Evolutionary conservation across 768 basidiomycete genomes (phyloP).

Genomic region (Royoungia palumana): DNA sequence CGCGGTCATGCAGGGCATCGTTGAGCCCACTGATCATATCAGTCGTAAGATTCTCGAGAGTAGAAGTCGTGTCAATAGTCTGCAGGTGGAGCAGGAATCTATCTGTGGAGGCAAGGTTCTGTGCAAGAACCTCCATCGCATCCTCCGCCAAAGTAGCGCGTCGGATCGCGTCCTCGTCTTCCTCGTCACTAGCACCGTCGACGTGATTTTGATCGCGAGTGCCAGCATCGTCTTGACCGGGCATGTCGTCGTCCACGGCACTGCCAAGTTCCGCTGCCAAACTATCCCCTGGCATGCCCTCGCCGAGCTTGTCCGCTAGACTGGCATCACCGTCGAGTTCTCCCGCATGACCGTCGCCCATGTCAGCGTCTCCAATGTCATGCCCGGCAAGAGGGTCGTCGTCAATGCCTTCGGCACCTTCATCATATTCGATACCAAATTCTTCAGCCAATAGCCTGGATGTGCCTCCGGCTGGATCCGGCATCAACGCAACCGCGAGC

Average conservation of each 20-base stretch:
- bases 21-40: slow-evolving; percentile 76
- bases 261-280: slow-evolving; percentile 25
- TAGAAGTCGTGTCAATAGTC: slow-evolving; percentile 51
- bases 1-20: slow-evolving; percentile 71
- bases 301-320: slow-evolving; percentile 44
- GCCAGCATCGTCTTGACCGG: slow-evolving; percentile 9
- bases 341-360: slow-evolving; percentile 32
- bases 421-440: slow-evolving; percentile 87
- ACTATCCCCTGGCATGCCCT: slow-evolving; percentile 13
- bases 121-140: slow-evolving; percentile 68
- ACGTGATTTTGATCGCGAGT: slow-evolving; percentile 9
- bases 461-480: slow-evolving; percentile 68
- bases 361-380: slow-evolving; percentile 25
- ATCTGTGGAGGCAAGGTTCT: slow-evolving; percentile 74
- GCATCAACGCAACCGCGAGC: slow-evolving; percentile 82
- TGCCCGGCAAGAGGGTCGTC: slow-evolving; percentile 24
- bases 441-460: slow-evolving; percentile 82
- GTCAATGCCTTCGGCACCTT: slow-evolving; percentile 79
- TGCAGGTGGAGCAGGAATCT: slow-evolving; percentile 72
- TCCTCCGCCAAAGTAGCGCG: slow-evolving; percentile 40
- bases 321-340: slow-evolving; percentile 30
- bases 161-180: slow-evolving; percentile 26
- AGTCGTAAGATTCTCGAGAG: slow-evolving; percentile 67
- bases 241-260: slow-evolving; percentile 18
- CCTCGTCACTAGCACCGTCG: slow-evolving; percentile 22